Evolutionary conservation across 129 eudicot genomes (phyloP), one percentile per base, ranked within the genome.

Genomic region (Centaurea solstitialis): DNA sequence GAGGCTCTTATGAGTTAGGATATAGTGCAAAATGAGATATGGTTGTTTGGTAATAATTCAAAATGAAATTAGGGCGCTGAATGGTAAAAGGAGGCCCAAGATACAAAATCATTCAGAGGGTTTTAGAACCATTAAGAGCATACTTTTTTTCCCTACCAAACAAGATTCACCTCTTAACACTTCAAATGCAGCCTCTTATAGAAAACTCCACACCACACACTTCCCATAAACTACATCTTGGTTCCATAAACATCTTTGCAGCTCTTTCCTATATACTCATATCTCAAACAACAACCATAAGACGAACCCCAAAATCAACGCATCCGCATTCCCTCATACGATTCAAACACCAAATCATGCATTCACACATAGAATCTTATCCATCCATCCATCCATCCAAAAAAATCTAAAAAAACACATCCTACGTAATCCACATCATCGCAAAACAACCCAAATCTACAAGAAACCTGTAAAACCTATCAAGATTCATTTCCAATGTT

Each of bases 311-410:
- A 24, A 67, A 77, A 68, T 77, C 40, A 39, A 65, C 39, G 73
- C 38, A 64, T 21, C 21, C 7, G 59, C 62, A 76, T 26, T n/a
- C 45, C 20, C 30, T 33, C 69, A 30, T 57, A 75, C 10, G 24
- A 4, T 53, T 75, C 37, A 61, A 76, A 61, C 72, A 62, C 23
- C 37, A 76, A 38, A 15, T 38, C 72, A 76, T 76, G 72, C 72
- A 33, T 12, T 59, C 2, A 64, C 64, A 57, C 22, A 57, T 8
- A n/a, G 22, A 57, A 57, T n/a, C 18, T 21, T 5, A 39, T 64
- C 12, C 40, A 65, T 13, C 40, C 22, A 64, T n/a, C n/a, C n/a
- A 39, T 64, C 12, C 40, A 65, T 13, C 40, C 22, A 64, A n/a
- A 13, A 8, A 76, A 39, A 35, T 65, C 80, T 23, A 76, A 65